Evolutionary conservation across 2,329 filamentous ascomycete genomes (phyloP).

Genomic region (Thielaviopsis populi): DNA sequence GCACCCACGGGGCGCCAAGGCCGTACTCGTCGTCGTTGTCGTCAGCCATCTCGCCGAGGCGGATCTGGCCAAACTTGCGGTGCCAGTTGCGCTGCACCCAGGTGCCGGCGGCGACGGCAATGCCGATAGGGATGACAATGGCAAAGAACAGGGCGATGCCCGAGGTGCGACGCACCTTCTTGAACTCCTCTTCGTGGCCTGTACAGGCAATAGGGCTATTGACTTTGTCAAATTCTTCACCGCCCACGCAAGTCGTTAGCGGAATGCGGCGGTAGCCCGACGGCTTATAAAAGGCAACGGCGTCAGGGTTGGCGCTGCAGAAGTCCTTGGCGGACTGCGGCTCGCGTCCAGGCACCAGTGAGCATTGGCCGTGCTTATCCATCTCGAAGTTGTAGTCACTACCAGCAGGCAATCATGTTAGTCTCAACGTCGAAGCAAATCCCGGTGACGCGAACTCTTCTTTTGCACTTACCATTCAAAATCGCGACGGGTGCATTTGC

Average conservation of each 20-base stretch:
- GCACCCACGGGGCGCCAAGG: conserved; percentile 57
- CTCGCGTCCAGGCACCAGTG: conserved; percentile 56
- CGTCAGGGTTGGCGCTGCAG: conserved; percentile 48
- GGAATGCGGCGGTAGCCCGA: conserved; percentile 85
- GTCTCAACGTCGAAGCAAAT: neutral
- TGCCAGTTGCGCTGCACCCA: conserved; percentile 76
- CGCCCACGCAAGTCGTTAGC: conserved; percentile 71
- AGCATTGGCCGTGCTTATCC: conserved; percentile 60
- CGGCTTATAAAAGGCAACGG: conserved; percentile 65
- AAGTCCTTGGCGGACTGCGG: conserved; percentile 38
- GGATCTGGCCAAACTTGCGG: conserved; percentile 81
- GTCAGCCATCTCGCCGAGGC: conserved; percentile 66
- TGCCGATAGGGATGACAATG: conserved; percentile 56
- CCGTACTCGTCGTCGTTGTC: conserved; percentile 63
- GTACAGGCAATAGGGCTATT: conserved; percentile 49
- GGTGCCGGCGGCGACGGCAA: conserved; percentile 62
- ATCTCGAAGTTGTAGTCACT: conserved; percentile 92
- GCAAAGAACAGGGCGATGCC: conserved; percentile 73
- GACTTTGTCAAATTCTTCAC: conserved; percentile 57
- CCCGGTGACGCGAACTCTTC: neutral
- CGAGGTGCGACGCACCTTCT: conserved; percentile 52
- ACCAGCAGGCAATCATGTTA: neutral
- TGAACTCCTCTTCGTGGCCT: conserved; percentile 68
- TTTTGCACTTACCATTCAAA: conserved; percentile 71
- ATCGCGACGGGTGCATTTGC: conserved; percentile 68